These are phyloP conservation scores for Cronartium ribicola DNA, from an alignment of 1,284 basidiomycete species.

Conservation along the genomic window DNA sequence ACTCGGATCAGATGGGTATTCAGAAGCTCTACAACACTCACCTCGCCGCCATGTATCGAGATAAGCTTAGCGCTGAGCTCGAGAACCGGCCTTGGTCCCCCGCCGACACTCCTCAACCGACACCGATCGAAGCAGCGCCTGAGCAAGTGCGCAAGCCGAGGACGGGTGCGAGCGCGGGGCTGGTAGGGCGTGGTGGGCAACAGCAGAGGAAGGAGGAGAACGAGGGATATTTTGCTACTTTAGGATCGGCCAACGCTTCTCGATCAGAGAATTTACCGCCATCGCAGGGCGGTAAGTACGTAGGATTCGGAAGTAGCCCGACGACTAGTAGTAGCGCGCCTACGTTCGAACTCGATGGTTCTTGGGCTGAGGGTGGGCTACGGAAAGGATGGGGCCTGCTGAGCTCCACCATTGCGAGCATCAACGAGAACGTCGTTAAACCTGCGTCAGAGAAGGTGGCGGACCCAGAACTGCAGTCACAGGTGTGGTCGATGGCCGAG, in stretches of 20 bases:
- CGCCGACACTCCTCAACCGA: constrained; percentile 57
- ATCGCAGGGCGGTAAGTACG: constrained; percentile 76
- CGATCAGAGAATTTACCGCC: constrained; percentile 69
- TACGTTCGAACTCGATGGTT: not conserved
- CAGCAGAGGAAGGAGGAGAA: constrained; percentile 66
- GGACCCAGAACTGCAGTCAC: constrained; percentile 32
- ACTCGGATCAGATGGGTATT: constrained; percentile 19
- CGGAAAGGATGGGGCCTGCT: constrained; percentile 37
- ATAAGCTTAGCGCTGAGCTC: constrained; percentile 27
- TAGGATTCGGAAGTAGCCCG: constrained; percentile 69
- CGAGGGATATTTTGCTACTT: constrained; percentile 67
- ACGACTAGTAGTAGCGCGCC: constrained; percentile 2
- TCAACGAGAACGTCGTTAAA: constrained; percentile 30
- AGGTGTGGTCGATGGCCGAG: constrained; percentile 33
- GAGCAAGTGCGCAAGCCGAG: constrained; percentile 42
- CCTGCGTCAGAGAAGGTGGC: constrained; percentile 18
- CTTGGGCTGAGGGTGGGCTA: not conserved
- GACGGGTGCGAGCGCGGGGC: constrained; percentile 46
- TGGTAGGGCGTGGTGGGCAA: constrained; percentile 45
- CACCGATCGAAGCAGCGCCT: constrained; percentile 55
- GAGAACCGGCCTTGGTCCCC: constrained; percentile 33
- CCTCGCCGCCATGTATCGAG: constrained; percentile 40
- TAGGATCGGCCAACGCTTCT: constrained; percentile 67
- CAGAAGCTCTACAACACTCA: constrained; percentile 38
- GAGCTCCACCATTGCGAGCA: constrained; percentile 22